These are phyloP conservation scores for Wickerhamomyces sydowiorum DNA, from an alignment of 805 yeast genomes.

Conservation along the genomic window DNA sequence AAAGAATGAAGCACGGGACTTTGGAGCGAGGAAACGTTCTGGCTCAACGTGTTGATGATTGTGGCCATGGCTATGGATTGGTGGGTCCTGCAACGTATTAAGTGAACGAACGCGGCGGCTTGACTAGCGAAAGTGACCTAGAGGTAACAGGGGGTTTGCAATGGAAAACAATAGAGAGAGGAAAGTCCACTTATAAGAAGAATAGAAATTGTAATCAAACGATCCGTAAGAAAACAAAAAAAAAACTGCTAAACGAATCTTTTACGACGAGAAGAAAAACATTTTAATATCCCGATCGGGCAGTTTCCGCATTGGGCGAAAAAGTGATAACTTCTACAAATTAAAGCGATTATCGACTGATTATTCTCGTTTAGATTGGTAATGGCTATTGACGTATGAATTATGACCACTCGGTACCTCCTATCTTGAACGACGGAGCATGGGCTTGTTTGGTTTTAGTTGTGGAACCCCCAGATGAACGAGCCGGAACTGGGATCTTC, in stretches of 20 bases:
- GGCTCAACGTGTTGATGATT: constrained; percentile 13
- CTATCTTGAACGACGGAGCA: constrained; percentile 1
- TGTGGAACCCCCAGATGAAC: background rate
- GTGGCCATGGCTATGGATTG: constrained; percentile 14
- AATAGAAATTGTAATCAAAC: background rate
- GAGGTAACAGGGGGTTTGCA: no score
- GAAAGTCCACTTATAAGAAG: background rate
- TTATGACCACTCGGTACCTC: background rate
- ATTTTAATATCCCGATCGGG: no score
- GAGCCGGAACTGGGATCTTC: background rate
- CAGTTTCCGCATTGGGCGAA: no score
- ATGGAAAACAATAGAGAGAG: background rate
- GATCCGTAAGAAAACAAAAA: background rate
- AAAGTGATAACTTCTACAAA: no score
- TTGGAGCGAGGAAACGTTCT: constrained; percentile 13
- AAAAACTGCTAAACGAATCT: background rate
- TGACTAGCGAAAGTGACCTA: no score
- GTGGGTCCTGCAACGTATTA: no score
- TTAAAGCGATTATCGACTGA: no score
- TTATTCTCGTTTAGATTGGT: no score
- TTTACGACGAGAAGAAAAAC: background rate
- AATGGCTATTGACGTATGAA: no score
- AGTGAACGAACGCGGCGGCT: no score
- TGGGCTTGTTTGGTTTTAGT: background rate
- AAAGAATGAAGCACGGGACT: constrained; percentile 4